A percentile compares a stretch with the other conserved stretches of the same genome.
Evolutionary conservation across 495 filamentous ascomycete genomes (phyloP).

Genomic region (Pyrenula aspistea): DNA sequence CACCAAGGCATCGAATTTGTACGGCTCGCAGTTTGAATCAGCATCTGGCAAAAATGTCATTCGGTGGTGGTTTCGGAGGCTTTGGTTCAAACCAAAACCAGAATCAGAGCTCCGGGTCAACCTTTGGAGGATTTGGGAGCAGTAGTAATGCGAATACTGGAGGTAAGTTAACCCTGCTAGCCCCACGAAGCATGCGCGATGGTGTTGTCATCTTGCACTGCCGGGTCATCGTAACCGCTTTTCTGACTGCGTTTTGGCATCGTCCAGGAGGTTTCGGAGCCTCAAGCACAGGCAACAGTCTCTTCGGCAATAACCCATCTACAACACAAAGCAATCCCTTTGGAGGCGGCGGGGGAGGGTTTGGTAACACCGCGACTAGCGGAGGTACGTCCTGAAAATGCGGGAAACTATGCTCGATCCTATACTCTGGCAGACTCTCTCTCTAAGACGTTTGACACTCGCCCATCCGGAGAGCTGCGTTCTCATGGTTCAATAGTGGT

Average conservation of each 20-base stretch:
- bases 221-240: too few relatives aligned
- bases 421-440: constrained; percentile 16
- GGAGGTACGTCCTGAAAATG: neutral
- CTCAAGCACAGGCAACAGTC: constrained; percentile 13
- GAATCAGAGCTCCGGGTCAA: constrained; percentile 17
- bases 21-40: too few relatives aligned
- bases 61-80: constrained; percentile 20
- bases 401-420: neutral
- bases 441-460: neutral
- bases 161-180: constrained; percentile 1
- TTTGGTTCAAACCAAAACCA: constrained; percentile 43
- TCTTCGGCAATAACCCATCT: constrained; percentile 16
- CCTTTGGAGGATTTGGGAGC: constrained; percentile 11
- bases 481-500: too few relatives aligned
- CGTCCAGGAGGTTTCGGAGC: constrained; percentile 50
- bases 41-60: neutral
- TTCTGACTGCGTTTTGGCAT: constrained; percentile 32
- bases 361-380: neutral
- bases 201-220: too few relatives aligned
- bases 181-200: too few relatives aligned
- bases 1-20: too few relatives aligned
- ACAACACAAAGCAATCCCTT: constrained; percentile 10
- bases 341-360: constrained; percentile 19
- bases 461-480: too few relatives aligned
- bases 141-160: constrained; percentile 12